Percentiles rank a stretch among this genome's conserved stretches.
phyloP scores from a whole-genome alignment of 331 rosid genomes.

The Prunus yedoensis region DNA sequence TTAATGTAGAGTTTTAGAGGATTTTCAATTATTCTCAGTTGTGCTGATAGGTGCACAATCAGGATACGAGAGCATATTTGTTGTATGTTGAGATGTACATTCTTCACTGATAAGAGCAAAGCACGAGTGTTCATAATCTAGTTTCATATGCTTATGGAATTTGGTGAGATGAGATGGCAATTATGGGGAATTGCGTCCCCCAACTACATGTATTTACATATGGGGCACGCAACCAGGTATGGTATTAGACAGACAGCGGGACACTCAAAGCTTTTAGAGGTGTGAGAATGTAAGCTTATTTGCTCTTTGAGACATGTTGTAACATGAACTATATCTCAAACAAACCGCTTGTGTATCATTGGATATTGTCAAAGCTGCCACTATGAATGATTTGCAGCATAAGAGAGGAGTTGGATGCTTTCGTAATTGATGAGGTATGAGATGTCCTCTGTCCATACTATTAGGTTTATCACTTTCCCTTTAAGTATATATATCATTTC shows the following conservation, averaged over 20 bases:
- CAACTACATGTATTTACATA: background rate
- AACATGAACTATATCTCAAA: background rate
- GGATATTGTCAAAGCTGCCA: constrained; percentile 1
- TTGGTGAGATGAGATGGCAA: background rate
- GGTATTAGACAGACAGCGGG: background rate
- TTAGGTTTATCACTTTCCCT: background rate
- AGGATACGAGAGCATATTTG: background rate
- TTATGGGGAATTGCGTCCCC: background rate
- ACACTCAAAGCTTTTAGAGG: background rate
- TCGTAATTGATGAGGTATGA: background rate
- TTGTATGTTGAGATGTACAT: background rate
- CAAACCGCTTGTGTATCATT: background rate
- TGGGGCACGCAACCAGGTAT: background rate
- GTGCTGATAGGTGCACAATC: background rate
- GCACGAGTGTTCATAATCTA: background rate
- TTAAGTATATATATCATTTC: background rate
- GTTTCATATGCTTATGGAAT: background rate
- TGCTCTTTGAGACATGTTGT: no score
- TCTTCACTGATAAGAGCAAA: background rate
- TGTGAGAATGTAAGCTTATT: no score
- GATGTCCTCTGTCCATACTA: background rate
- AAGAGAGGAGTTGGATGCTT: background rate
- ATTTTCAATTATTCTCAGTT: background rate
- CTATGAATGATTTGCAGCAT: constrained; percentile 5
- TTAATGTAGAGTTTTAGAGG: background rate